phyloP scores from a whole-genome alignment of 352 stramenopile genomes.

The Globisporangium alternatum region DNA sequence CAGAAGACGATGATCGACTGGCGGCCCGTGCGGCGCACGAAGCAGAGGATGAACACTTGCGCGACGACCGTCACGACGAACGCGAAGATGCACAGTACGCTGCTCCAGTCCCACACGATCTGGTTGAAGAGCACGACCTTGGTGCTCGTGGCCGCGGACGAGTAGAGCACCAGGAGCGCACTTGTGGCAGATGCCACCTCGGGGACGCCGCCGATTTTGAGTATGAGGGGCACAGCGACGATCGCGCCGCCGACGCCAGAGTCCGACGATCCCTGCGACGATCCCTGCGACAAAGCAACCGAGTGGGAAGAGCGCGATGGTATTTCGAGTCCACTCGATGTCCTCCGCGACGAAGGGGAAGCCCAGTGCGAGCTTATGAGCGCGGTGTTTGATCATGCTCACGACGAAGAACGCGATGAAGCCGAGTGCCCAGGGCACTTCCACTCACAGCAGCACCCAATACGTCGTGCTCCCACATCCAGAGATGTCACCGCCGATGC shows the following conservation, averaged over 20 bases:
- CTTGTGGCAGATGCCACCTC: conserved; percentile 43
- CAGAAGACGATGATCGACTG: conserved; percentile 57
- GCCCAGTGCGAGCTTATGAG: conserved; percentile 32
- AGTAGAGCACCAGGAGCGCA: conserved; percentile 54
- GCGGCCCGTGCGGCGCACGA: conserved; percentile 40
- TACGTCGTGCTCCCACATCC: conserved; percentile 13
- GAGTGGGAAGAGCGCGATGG: conserved; percentile 33
- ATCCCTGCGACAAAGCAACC: conserved; percentile 31
- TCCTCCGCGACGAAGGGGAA: conserved; percentile 38
- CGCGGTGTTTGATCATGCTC: conserved; percentile 30
- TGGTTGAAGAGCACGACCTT: conserved; percentile 53
- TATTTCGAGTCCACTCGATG: conserved; percentile 36
- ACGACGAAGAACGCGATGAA: conserved; percentile 33
- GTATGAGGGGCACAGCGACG: conserved; percentile 52
- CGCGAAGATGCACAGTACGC: conserved; percentile 32
- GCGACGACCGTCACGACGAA: conserved; percentile 43
- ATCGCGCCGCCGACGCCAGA: conserved; percentile 51
- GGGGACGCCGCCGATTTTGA: conserved; percentile 48
- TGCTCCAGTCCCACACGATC: conserved; percentile 43
- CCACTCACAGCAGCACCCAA: conserved; percentile 33
- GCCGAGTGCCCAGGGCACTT: conserved; percentile 42
- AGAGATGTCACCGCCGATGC: conserved; percentile 19
- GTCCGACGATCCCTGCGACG: conserved; percentile 37
- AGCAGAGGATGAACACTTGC: conserved; percentile 48
- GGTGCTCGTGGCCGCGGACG: conserved; percentile 31